phyloP scores from a whole-genome alignment of 331 rosid species.

The Rosa hybrid region DNA sequence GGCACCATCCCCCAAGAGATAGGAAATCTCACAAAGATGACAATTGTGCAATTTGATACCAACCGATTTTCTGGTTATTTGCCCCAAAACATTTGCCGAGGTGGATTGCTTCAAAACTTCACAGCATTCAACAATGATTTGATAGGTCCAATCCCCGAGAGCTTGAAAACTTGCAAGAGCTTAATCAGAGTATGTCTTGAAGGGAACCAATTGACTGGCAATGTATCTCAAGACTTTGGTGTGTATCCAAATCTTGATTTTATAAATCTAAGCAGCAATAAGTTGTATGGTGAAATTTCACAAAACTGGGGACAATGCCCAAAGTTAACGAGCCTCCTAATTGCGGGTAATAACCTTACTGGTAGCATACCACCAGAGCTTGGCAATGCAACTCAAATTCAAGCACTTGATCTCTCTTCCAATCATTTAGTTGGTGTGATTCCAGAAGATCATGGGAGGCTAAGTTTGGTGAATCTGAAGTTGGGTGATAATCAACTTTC shows the following conservation, averaged over 20 bases:
- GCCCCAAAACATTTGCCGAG: constrained; percentile 16
- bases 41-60: constrained; percentile 3
- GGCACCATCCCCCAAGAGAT: constrained; percentile 23
- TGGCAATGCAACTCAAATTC: constrained; percentile 28
- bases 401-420: constrained; percentile 32
- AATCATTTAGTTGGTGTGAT: constrained; percentile 45
- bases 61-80: constrained; percentile 43
- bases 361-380: constrained; percentile 41
- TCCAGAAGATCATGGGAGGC: constrained; percentile 39
- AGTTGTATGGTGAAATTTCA: constrained; percentile 46
- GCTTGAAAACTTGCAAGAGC: constrained; percentile 42
- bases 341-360: constrained; percentile 28
- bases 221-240: constrained; percentile 48
- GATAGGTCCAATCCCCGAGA: constrained; percentile 42
- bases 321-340: constrained; percentile 14
- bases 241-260: constrained; percentile 38
- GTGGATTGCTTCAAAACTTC: too few species aligned
- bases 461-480: constrained; percentile 28
- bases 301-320: constrained; percentile 38
- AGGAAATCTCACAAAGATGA: constrained; percentile 28
- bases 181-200: constrained; percentile 38
- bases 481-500: constrained; percentile 38
- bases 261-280: constrained; percentile 37
- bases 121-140: constrained; percentile 18
- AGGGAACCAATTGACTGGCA: constrained; percentile 33